Conservation (phyloP, 768 basidiomycete species). For the Porphyrellus cyaneotinctus region DNA sequence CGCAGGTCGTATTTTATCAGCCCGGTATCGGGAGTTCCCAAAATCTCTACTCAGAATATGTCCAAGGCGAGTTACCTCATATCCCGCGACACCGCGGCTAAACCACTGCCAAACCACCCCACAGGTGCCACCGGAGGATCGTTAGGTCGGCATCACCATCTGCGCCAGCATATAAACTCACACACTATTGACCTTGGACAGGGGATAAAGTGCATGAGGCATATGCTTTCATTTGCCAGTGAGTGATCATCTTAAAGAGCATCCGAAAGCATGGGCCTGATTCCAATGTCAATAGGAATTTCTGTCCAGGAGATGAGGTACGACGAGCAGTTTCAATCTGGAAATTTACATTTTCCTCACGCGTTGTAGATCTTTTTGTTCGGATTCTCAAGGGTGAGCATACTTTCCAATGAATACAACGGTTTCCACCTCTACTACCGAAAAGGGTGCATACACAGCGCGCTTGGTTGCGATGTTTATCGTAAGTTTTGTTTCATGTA, state of each 20-base stretch:
- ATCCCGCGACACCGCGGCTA: too few species aligned
- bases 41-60: slow-evolving; percentile 53
- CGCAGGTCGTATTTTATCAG: slow-evolving; percentile 64
- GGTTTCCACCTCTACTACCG: neutral
- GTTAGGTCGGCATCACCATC: slow-evolving; percentile 41
- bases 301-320: slow-evolving; percentile 68
- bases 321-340: neutral
- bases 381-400: slow-evolving; percentile 65
- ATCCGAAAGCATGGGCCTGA: neutral
- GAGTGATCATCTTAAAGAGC: slow-evolving; percentile 25
- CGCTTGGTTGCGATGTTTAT: slow-evolving; percentile 68
- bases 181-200: slow-evolving; percentile 26
- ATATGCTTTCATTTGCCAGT: slow-evolving; percentile 80
- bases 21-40: slow-evolving; percentile 56
- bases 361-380: slow-evolving; percentile 63
- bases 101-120: too few species aligned
- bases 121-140: slow-evolving; percentile 61
- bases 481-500: neutral
- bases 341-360: slow-evolving; percentile 8
- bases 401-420: neutral
- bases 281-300: slow-evolving; percentile 47
- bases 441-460: slow-evolving; percentile 70
- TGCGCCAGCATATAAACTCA: too few species aligned
- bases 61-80: slow-evolving; percentile 60
- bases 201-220: slow-evolving; percentile 74